Conservation (phyloP, 2,329 filamentous ascomycete genomes). For the Fusarium mexicanum region DNA sequence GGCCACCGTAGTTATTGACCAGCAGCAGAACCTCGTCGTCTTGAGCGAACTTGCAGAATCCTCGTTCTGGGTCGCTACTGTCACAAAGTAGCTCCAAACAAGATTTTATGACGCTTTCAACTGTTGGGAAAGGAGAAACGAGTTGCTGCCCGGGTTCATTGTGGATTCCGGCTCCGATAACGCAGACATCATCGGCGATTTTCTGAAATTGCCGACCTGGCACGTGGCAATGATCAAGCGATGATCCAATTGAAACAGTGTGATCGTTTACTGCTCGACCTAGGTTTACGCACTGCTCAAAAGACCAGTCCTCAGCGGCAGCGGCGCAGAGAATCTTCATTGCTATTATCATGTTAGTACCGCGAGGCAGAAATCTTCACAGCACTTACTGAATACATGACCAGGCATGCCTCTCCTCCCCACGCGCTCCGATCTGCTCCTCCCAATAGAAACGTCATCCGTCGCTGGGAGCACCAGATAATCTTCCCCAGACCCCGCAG, state of each 20-base stretch:
- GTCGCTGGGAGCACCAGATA: not conserved
- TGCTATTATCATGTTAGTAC: not conserved
- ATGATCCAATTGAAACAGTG: not conserved
- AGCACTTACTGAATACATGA: fast-evolving
- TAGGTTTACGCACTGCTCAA: fast-evolving
- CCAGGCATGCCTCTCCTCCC: not conserved
- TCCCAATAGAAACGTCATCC: not conserved
- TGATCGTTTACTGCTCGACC: not conserved
- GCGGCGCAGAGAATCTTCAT: not conserved
- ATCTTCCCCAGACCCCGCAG: not conserved
- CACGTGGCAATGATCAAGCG: not conserved
- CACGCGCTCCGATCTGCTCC: not conserved
- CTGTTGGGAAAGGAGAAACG: not conserved
- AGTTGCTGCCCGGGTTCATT: not conserved
- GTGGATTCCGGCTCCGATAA: not conserved
- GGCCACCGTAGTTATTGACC: not conserved
- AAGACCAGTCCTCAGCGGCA: not conserved
- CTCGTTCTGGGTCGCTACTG: not conserved
- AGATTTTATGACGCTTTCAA: not conserved
- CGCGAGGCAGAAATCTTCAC: fast-evolving
- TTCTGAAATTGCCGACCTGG: not conserved
- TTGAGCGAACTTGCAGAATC: not conserved
- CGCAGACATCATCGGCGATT: not conserved
- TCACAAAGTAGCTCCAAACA: not conserved
- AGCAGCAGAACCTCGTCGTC: not conserved